Conservation (phyloP, 2,329 filamentous ascomycete genomes). For the Aureobasidium musti region DNA sequence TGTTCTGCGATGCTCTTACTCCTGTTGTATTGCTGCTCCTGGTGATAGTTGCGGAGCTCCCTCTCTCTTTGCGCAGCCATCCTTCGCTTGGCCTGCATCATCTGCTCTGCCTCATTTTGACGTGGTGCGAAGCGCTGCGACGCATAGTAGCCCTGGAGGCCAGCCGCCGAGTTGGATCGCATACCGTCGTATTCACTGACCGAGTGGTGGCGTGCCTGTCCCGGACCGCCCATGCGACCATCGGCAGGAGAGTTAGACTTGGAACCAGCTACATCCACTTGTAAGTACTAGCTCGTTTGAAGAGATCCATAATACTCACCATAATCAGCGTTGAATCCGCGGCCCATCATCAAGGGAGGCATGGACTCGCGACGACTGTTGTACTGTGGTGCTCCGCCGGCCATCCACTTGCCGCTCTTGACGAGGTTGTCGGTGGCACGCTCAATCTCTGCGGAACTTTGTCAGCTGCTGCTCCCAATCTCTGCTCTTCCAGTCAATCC, state of each 20-base stretch:
- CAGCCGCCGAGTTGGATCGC: slow-evolving; percentile 71
- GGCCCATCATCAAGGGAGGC: slow-evolving; percentile 60
- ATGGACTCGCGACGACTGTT: slow-evolving; percentile 78
- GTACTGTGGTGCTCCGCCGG: slow-evolving; percentile 40
- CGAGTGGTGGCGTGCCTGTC: slow-evolving; percentile 76
- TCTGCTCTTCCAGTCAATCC: neutral
- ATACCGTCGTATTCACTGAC: slow-evolving; percentile 80
- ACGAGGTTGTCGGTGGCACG: slow-evolving; percentile 92
- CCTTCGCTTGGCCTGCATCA: slow-evolving; percentile 98
- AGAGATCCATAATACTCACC: slow-evolving; percentile 45
- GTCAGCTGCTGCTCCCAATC: slow-evolving; percentile 4
- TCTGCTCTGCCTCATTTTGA: slow-evolving; percentile 92
- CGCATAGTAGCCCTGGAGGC: slow-evolving; percentile 92
- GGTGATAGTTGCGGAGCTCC: slow-evolving; percentile 99
- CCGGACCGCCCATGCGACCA: slow-evolving; percentile 52
- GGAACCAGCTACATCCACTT: slow-evolving; percentile 6
- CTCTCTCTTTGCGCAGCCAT: slow-evolving; percentile 99
- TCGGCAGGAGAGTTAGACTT: slow-evolving; percentile 38
- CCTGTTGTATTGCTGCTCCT: slow-evolving; percentile 99
- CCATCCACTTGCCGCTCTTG: slow-evolving; percentile 93
- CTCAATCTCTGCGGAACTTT: slow-evolving; percentile 73
- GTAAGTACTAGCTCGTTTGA: neutral
- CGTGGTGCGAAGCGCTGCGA: slow-evolving; percentile 86
- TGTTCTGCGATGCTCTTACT: slow-evolving; percentile 69
- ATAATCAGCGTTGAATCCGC: slow-evolving; percentile 57